Conservation (phyloP, 2,329 filamentous ascomycete genomes). For the Colletotrichum graminicola region DNA sequence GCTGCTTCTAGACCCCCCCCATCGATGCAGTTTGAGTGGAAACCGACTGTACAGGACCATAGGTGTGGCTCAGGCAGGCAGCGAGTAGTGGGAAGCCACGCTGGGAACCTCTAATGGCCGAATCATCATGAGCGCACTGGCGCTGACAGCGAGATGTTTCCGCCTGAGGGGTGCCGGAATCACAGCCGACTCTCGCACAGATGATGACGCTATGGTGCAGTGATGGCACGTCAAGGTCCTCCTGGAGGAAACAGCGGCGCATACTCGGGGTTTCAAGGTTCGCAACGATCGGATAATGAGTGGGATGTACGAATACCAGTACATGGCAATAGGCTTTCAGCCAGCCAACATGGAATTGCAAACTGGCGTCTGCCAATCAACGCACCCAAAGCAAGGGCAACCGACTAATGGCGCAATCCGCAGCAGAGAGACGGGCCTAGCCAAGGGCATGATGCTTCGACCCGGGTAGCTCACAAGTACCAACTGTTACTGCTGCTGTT, state of each 20-base stretch:
- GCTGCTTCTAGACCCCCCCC: slow-evolving; percentile 1
- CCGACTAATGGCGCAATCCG: slow-evolving; percentile 20
- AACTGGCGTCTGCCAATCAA: slow-evolving; percentile 1
- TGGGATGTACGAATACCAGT: background rate
- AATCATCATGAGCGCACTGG: slow-evolving; percentile 26
- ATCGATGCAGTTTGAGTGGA: slow-evolving; percentile 3
- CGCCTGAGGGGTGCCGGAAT: slow-evolving; percentile 27
- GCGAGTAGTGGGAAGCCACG: slow-evolving; percentile 14
- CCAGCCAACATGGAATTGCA: background rate
- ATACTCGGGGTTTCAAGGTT: slow-evolving; percentile 25
- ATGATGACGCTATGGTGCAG: slow-evolving; percentile 8
- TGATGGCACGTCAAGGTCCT: slow-evolving; percentile 22
- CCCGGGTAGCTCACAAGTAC: slow-evolving; percentile 24
- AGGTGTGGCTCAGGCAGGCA: slow-evolving; percentile 12
- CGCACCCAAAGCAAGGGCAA: background rate
- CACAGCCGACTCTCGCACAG: slow-evolving; percentile 28
- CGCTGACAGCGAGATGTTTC: background rate
- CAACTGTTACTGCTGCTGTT: slow-evolving; percentile 21
- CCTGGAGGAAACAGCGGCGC: slow-evolving; percentile 17
- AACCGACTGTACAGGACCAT: background rate
- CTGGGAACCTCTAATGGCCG: background rate
- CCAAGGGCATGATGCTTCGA: background rate
- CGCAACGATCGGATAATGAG: slow-evolving; percentile 10
- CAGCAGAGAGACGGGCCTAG: background rate
- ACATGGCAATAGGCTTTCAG: background rate